Percentiles rank a stretch among this genome's conserved stretches.
Evolutionary conservation across 805 yeast genomes (phyloP).

Genomic region (Sugiyamaella valdiviana): DNA sequence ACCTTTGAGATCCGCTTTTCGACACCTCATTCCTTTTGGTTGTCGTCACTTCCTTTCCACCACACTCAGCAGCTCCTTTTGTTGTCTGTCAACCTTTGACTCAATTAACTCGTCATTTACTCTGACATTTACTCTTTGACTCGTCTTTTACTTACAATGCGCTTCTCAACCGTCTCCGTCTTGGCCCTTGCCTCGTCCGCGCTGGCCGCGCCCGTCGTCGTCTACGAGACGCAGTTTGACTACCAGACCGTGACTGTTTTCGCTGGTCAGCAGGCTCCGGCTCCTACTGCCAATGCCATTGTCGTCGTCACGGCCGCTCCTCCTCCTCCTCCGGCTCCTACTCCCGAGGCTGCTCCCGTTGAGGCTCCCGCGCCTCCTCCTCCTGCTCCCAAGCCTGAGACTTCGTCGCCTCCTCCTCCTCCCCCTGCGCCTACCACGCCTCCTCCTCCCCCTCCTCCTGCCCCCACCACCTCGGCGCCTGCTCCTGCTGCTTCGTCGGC

Average conservation of each 20-base stretch:
- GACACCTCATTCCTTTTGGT: background rate
- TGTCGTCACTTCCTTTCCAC: background rate
- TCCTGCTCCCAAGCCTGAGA: conserved; percentile 6
- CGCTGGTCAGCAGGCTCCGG: conserved; percentile 8
- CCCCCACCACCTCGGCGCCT: conserved; percentile 5
- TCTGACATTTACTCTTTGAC: too few relatives aligned
- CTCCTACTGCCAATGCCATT: conserved; percentile 7
- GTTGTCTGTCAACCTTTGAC: too few relatives aligned
- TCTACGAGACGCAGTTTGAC: conserved; percentile 17
- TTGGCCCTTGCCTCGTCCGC: conserved; percentile 7
- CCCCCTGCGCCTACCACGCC: conserved; percentile 8
- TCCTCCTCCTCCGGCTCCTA: conserved; percentile 10
- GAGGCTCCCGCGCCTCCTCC: conserved; percentile 10
- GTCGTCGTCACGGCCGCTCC: conserved; percentile 7
- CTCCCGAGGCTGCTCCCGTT: conserved; percentile 8
- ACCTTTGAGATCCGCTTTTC: too few relatives aligned
- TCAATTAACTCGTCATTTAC: too few relatives aligned
- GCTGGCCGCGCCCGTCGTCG: conserved; percentile 19
- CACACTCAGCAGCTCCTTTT: too few relatives aligned
- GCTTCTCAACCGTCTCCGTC: conserved; percentile 5
- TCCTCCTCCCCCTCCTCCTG: conserved; percentile 12
- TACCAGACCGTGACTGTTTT: conserved; percentile 16
- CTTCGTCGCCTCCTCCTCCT: conserved; percentile 9
- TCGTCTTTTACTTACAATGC: too few relatives aligned
- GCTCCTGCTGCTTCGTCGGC: conserved; percentile 9